phyloP scores from a whole-genome alignment of 2,329 filamentous ascomycete genomes.

The Immersiporthe knoxdaviesiana region DNA sequence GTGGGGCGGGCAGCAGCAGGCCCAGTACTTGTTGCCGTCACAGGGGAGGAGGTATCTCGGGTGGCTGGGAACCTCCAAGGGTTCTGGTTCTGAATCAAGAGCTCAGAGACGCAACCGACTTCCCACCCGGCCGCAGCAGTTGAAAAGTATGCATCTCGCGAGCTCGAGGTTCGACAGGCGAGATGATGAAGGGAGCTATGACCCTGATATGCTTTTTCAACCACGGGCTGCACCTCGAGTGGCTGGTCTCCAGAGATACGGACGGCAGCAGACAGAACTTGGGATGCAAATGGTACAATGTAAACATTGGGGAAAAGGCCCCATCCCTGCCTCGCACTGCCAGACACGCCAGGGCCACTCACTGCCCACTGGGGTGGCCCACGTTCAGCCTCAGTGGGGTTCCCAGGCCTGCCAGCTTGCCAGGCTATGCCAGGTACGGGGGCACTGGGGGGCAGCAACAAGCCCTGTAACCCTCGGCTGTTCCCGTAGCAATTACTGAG shows the following conservation, averaged over 20 bases:
- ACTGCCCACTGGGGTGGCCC: background rate
- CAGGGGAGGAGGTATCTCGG: slow-evolving; percentile 8
- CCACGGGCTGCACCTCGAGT: background rate
- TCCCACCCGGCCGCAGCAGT: background rate
- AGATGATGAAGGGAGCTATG: background rate
- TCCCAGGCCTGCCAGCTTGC: background rate
- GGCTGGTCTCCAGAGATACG: background rate
- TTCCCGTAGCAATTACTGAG: slow-evolving; percentile 9
- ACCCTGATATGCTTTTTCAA: background rate
- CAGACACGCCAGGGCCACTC: background rate
- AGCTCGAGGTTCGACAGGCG: background rate
- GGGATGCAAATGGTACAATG: slow-evolving; percentile 3
- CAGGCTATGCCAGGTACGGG: slow-evolving; percentile 1
- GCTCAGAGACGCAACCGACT: background rate
- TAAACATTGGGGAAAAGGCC: slow-evolving; percentile 8
- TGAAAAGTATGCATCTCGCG: background rate
- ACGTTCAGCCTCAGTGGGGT: slow-evolving; percentile 19
- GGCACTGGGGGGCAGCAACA: too few species aligned
- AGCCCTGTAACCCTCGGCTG: slow-evolving; percentile 6
- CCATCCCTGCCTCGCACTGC: slow-evolving; percentile 6
- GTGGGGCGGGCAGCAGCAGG: slow-evolving; percentile 11
- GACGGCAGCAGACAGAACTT: background rate
- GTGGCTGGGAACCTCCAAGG: slow-evolving; percentile 16
- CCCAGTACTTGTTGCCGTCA: slow-evolving; percentile 7
- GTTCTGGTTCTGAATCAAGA: slow-evolving; percentile 1